phyloP scores from a whole-genome alignment of 495 filamentous ascomycete genomes.

The Xylaria intraflava region DNA sequence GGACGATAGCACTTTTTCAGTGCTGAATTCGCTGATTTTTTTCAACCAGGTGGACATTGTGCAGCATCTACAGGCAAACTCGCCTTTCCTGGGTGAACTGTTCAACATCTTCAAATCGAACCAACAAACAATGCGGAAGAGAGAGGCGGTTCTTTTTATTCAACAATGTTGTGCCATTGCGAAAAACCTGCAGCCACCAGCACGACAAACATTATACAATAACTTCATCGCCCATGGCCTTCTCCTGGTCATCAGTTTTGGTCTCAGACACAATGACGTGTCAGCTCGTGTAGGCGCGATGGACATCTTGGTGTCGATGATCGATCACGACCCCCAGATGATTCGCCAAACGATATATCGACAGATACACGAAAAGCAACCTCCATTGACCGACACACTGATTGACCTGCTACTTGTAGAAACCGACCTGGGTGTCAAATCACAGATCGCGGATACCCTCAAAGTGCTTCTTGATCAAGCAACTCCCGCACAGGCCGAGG shows the following conservation, averaged over 20 bases:
- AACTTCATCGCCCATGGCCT: constrained; percentile 87
- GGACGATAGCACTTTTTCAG: constrained; percentile 95
- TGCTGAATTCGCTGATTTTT: constrained; percentile 96
- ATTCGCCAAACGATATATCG: constrained; percentile 89
- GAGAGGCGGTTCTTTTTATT: constrained; percentile 92
- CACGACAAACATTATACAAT: constrained; percentile 71
- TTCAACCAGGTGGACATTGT: constrained; percentile 99
- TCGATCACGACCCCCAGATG: constrained; percentile 92
- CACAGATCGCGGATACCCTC: constrained; percentile 91
- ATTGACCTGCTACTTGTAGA: constrained; percentile 90
- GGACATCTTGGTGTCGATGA: constrained; percentile 86
- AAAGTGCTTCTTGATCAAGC: constrained; percentile 90
- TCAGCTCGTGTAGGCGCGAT: constrained; percentile 86
- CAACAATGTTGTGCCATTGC: constrained; percentile 93
- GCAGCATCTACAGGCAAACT: constrained; percentile 77
- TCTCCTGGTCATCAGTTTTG: constrained; percentile 84
- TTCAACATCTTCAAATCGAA: constrained; percentile 76
- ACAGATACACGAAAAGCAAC: constrained; percentile 77
- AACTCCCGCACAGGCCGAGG: constrained; percentile 51
- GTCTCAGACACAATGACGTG: constrained; percentile 76
- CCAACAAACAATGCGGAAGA: constrained; percentile 64
- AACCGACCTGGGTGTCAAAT: constrained; percentile 88
- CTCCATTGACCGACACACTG: constrained; percentile 84
- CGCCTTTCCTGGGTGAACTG: constrained; percentile 72
- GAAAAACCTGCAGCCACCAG: constrained; percentile 82